Evolutionary conservation across 805 yeast species (phyloP).

Genomic region (Ogataea trehaloabstinens): DNA sequence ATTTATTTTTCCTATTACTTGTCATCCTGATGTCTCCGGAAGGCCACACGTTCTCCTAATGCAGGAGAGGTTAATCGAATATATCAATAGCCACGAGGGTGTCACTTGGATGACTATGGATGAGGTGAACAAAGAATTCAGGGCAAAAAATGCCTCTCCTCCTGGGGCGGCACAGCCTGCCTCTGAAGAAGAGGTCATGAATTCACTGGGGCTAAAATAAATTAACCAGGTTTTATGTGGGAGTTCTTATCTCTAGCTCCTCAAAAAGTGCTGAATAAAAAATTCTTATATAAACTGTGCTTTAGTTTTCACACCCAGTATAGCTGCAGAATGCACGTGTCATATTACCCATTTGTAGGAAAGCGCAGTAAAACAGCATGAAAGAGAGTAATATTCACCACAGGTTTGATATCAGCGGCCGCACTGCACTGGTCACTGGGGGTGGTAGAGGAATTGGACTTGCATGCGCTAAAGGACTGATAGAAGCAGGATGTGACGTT

Average conservation of each 20-base stretch:
- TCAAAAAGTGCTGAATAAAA: no score
- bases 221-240: no score
- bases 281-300: no score
- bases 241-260: neutral
- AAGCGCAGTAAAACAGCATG: no score
- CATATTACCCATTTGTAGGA: no score
- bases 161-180: constrained; percentile 32
- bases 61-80: constrained; percentile 37
- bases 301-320: no score
- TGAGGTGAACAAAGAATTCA: constrained; percentile 32
- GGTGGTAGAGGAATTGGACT: constrained; percentile 20
- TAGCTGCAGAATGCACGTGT: no score
- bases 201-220: no score
- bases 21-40: constrained; percentile 39
- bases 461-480: constrained; percentile 16
- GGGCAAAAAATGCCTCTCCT: constrained; percentile 25
- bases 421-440: constrained; percentile 19
- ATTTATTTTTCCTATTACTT: constrained; percentile 37
- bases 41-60: constrained; percentile 35
- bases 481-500: constrained; percentile 19
- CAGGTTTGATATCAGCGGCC: constrained; percentile 17
- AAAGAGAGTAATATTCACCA: no score
- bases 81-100: constrained; percentile 36
- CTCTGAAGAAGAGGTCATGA: constrained; percentile 11
- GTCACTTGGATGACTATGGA: constrained; percentile 40